These are phyloP conservation scores for Tarenaya hassleriana DNA, from an alignment of 345 rosid species.

Conservation along the genomic window DNA sequence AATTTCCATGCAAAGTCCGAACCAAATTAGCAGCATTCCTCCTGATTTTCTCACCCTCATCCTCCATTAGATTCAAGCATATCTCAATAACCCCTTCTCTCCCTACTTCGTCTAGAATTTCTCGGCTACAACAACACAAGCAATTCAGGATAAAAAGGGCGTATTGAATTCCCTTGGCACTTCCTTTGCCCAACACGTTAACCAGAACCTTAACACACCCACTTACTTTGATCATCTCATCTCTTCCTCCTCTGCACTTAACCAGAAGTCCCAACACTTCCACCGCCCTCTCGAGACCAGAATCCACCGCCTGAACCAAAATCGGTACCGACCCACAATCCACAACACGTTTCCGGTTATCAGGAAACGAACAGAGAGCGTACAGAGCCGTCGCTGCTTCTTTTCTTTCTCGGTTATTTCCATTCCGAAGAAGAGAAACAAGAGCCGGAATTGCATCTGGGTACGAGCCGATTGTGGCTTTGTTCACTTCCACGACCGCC, in stretches of 20 bases:
- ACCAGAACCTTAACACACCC: slow-evolving; percentile 61
- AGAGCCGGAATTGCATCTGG: slow-evolving; percentile 62
- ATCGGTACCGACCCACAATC: slow-evolving; percentile 68
- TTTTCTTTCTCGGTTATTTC: slow-evolving; percentile 65
- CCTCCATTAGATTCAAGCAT: slow-evolving; percentile 56
- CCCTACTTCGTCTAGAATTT: slow-evolving; percentile 36
- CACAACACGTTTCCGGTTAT: slow-evolving; percentile 59
- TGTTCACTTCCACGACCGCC: slow-evolving; percentile 92
- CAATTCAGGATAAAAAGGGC: slow-evolving; percentile 61
- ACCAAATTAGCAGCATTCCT: slow-evolving; percentile 62
- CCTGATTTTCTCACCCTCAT: slow-evolving; percentile 76
- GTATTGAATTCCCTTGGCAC: slow-evolving; percentile 61
- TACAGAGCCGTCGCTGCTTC: slow-evolving; percentile 92
- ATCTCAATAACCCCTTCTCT: slow-evolving; percentile 58
- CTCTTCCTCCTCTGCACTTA: slow-evolving; percentile 85
- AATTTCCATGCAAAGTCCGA: slow-evolving; percentile 45
- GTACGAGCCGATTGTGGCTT: slow-evolving; percentile 80
- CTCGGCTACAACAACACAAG: slow-evolving; percentile 50
- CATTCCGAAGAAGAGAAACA: slow-evolving; percentile 50
- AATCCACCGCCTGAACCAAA: slow-evolving; percentile 44
- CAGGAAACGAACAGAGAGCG: slow-evolving; percentile 68
- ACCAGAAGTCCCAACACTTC: slow-evolving; percentile 79
- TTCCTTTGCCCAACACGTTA: slow-evolving; percentile 49
- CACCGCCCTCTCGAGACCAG: slow-evolving; percentile 81
- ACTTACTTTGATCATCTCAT: slow-evolving; percentile 49